Conservation (phyloP, 2,329 filamentous ascomycete species). For the Hymenotorrendiella dingleyae region DNA sequence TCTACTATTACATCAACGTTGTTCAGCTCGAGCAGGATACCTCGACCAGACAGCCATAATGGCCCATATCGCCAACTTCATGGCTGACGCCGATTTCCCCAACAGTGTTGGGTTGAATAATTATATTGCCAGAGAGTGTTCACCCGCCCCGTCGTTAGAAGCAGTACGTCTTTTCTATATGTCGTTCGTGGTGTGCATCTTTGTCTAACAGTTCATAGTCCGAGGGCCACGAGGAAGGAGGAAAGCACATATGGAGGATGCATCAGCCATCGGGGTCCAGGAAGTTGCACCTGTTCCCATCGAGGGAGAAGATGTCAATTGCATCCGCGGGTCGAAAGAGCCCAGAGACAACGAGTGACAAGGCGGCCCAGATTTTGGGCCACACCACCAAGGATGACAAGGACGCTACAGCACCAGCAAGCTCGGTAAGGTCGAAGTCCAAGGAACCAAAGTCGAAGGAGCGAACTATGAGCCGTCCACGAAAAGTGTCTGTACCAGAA, state of each 20-base stretch:
- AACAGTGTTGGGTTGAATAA: slow-evolving; percentile 34
- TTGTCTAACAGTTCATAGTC: slow-evolving; percentile 7
- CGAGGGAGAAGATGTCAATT: slow-evolving; percentile 35
- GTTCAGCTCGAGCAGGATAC: slow-evolving; percentile 16
- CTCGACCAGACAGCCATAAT: slow-evolving; percentile 37
- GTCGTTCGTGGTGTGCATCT: too few species aligned
- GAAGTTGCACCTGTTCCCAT: slow-evolving; percentile 59
- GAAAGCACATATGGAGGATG: slow-evolving; percentile 50
- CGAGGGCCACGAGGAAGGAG: slow-evolving; percentile 32
- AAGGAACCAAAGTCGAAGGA: slow-evolving; percentile 56
- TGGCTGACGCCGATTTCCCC: slow-evolving; percentile 36
- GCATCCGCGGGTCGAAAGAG: slow-evolving; percentile 36
- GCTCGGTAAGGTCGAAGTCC: slow-evolving; percentile 45
- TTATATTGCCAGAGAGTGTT: slow-evolving; percentile 46
- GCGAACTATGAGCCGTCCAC: slow-evolving; percentile 49
- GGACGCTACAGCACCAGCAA: slow-evolving; percentile 30
- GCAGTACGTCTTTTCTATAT: slow-evolving; percentile 23
- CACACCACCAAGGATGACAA: slow-evolving; percentile 31
- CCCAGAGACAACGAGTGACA: slow-evolving; percentile 37
- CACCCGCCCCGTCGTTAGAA: slow-evolving; percentile 36
- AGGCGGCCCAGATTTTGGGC: slow-evolving; percentile 31
- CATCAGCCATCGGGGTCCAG: slow-evolving; percentile 44
- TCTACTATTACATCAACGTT: slow-evolving; percentile 10
- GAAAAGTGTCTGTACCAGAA: slow-evolving; percentile 60
- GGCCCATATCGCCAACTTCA: slow-evolving; percentile 58